Conservation (phyloP, 78 protist species). For the Dictyostelium intermedium region DNA sequence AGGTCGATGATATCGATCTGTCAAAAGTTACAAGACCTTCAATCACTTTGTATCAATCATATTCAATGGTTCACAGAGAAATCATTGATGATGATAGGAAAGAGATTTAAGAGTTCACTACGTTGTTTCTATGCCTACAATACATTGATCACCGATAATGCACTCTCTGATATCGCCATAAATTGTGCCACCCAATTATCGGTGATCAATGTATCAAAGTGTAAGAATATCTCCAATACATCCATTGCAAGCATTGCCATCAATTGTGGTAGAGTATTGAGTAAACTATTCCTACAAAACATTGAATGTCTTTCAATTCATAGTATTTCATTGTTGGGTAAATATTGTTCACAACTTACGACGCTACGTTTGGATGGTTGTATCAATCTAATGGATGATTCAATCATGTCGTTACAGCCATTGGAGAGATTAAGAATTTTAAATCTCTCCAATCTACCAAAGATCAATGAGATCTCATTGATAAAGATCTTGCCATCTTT, state of each 20-base stretch:
- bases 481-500: neutral
- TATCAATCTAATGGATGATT: constrained; percentile 28
- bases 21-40: neutral
- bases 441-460: constrained; percentile 12
- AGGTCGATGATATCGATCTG: neutral
- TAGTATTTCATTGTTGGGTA: neutral
- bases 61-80: constrained; percentile 7
- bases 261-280: neutral
- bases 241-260: constrained; percentile 5
- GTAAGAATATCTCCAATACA: neutral
- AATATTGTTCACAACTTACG: neutral
- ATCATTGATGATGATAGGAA: neutral
- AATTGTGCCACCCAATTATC: neutral
- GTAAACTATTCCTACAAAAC: constrained; percentile 5
- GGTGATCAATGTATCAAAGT: constrained; percentile 31
- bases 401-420: neutral
- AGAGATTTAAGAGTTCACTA: neutral
- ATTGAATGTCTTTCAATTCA: neutral
- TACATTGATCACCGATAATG: constrained; percentile 12
- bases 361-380: constrained; percentile 39
- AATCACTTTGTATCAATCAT: constrained; percentile 44
- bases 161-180: neutral
- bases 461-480: constrained; percentile 20
- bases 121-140: constrained; percentile 23
- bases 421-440: neutral